Evolutionary conservation across 805 yeast genomes (phyloP).

Genomic region (Helenozyma baotianmanensis): DNA sequence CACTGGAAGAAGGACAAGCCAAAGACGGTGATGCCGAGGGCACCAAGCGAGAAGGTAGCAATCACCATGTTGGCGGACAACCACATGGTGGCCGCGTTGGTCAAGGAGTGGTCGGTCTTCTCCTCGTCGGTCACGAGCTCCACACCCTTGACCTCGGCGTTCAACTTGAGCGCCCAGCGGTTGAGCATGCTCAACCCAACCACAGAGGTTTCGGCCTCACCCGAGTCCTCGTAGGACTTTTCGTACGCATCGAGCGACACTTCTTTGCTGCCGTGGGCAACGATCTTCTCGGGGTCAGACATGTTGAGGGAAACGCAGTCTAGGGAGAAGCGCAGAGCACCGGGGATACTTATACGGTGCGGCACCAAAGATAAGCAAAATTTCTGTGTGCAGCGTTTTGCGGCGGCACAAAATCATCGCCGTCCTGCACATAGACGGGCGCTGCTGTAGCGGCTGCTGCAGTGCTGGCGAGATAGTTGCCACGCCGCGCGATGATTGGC

Average conservation of each 20-base stretch:
- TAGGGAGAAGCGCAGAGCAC: no score
- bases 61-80: constrained; percentile 84
- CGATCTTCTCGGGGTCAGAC: constrained; percentile 15
- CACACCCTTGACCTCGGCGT: constrained; percentile 62
- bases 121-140: constrained; percentile 78
- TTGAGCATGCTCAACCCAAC: constrained; percentile 26
- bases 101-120: constrained; percentile 60
- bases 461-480: no score
- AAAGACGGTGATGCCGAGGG: constrained; percentile 51
- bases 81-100: constrained; percentile 85
- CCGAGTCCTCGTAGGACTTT: constrained; percentile 21
- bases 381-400: no score
- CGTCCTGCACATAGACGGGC: no score
- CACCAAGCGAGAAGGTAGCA: constrained; percentile 79
- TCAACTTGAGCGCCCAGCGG: constrained; percentile 30
- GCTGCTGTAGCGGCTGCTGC: no score
- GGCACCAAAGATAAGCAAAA: no score
- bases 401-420: no score
- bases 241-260: constrained; percentile 23
- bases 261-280: constrained; percentile 14
- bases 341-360: no score
- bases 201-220: constrained; percentile 22
- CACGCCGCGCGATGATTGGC: no score
- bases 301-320: constrained; percentile 2
- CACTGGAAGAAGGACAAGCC: constrained; percentile 72